Evolutionary conservation across 352 stramenopile species (phyloP).

Genomic region (Phytopythium chamaehyphon): DNA sequence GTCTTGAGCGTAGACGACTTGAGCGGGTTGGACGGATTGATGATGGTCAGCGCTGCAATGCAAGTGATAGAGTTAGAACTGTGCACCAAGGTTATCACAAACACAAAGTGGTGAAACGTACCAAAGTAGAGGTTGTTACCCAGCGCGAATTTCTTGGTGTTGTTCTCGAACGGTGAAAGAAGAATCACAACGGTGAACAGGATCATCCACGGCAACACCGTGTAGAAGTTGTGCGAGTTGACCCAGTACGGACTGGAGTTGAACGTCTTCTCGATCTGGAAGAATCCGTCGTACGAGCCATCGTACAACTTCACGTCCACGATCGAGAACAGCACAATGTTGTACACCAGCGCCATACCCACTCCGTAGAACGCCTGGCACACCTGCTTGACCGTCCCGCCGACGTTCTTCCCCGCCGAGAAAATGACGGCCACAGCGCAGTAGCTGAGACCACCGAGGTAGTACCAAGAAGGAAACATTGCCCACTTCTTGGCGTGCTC

Average conservation of each 20-base stretch:
- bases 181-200: conserved; percentile 64
- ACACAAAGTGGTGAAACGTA: conserved; percentile 20
- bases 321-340: conserved; percentile 59
- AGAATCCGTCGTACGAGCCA: conserved; percentile 37
- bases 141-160: conserved; percentile 82
- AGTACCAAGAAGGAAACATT: conserved; percentile 68
- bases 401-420: conserved; percentile 67
- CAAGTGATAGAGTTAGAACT: not conserved
- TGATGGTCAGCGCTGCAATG: conserved; percentile 58
- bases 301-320: conserved; percentile 41
- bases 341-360: conserved; percentile 78
- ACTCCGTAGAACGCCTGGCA: conserved; percentile 76
- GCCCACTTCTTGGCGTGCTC: conserved; percentile 63
- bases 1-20: conserved; percentile 43
- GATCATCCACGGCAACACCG: conserved; percentile 68
- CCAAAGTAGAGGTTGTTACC: conserved; percentile 84
- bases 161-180: conserved; percentile 64
- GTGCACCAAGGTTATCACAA: no score
- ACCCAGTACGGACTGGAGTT: conserved; percentile 56
- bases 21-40: conserved; percentile 58
- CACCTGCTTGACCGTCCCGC: conserved; percentile 58
- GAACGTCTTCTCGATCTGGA: conserved; percentile 62
- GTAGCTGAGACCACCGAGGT: conserved; percentile 68
- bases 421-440: conserved; percentile 75
- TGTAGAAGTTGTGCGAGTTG: conserved; percentile 72